Conservation (phyloP, 1,139 yeast genomes). For the Taiozyma sp. region DNA sequence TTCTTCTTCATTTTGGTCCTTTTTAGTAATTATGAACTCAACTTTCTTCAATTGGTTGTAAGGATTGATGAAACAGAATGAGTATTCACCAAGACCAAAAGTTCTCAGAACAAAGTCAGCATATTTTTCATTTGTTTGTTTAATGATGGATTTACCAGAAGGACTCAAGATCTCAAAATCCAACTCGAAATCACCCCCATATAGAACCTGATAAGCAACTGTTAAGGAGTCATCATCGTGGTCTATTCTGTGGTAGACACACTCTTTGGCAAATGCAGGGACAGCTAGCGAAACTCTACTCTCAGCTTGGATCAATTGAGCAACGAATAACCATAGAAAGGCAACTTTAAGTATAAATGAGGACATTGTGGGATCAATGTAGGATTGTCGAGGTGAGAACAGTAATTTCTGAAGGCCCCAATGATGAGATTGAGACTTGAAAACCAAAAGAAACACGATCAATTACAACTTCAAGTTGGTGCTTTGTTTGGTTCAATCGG, state of each 20-base stretch:
- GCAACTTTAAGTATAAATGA: neutral
- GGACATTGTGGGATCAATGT: neutral
- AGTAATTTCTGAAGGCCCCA: neutral
- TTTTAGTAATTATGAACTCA: conserved; percentile 55
- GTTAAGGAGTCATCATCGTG: conserved; percentile 32
- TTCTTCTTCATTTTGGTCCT: conserved; percentile 43
- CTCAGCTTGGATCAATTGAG: conserved; percentile 8
- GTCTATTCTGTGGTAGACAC: conserved; percentile 31
- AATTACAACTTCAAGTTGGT: neutral
- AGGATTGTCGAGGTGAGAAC: neutral
- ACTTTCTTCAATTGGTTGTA: conserved; percentile 63
- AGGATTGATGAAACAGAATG: conserved; percentile 60
- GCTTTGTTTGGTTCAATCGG: neutral
- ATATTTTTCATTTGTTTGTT: conserved; percentile 49
- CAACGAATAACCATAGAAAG: neutral
- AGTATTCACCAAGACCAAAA: conserved; percentile 53
- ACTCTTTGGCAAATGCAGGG: conserved; percentile 35
- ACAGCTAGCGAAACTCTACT: conserved; percentile 18
- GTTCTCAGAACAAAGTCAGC: conserved; percentile 53
- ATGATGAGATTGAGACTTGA: neutral
- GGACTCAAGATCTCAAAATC: conserved; percentile 59
- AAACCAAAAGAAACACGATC: neutral
- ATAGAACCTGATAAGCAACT: conserved; percentile 44
- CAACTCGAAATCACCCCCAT: conserved; percentile 65
- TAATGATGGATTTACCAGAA: conserved; percentile 48